Conservation (phyloP, 768 basidiomycete genomes). For the Kwoniella sp. region DNA sequence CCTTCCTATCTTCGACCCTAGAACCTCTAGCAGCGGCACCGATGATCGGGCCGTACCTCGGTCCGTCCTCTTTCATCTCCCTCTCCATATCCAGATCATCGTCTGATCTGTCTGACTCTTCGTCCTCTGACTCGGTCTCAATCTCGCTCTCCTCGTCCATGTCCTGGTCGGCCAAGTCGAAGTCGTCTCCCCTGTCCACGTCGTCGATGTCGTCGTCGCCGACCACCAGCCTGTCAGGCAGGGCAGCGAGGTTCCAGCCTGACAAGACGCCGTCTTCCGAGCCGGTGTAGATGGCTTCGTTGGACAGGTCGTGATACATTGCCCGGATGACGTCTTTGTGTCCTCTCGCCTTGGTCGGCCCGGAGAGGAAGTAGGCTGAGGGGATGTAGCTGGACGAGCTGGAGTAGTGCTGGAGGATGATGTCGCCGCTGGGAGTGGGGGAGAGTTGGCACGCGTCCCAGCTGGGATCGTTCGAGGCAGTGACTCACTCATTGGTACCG, state of each 20-base stretch:
- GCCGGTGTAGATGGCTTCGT: conserved; percentile 47
- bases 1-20: conserved; percentile 10
- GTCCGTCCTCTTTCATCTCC: conserved; percentile 7
- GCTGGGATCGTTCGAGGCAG: too few relatives aligned
- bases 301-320: conserved; percentile 40
- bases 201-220: conserved; percentile 44
- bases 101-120: conserved; percentile 9
- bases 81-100: conserved; percentile 20
- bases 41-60: conserved; percentile 22
- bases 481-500: conserved; percentile 45
- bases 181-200: conserved; percentile 32
- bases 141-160: conserved; percentile 38
- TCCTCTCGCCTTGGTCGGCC: conserved; percentile 22
- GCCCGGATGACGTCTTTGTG: conserved; percentile 48
- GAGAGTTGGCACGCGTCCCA: not conserved
- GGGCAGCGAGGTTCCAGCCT: conserved; percentile 40
- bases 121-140: conserved; percentile 27
- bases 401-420: conserved; percentile 42
- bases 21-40: conserved; percentile 4
- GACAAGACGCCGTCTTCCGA: conserved; percentile 48
- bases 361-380: conserved; percentile 41
- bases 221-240: conserved; percentile 21
- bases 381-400: conserved; percentile 26
- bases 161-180: conserved; percentile 22
- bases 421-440: conserved; percentile 37